Base-by-base conservation (phyloP, 345 rosid genomes). In the Camelina hispida region DNA sequence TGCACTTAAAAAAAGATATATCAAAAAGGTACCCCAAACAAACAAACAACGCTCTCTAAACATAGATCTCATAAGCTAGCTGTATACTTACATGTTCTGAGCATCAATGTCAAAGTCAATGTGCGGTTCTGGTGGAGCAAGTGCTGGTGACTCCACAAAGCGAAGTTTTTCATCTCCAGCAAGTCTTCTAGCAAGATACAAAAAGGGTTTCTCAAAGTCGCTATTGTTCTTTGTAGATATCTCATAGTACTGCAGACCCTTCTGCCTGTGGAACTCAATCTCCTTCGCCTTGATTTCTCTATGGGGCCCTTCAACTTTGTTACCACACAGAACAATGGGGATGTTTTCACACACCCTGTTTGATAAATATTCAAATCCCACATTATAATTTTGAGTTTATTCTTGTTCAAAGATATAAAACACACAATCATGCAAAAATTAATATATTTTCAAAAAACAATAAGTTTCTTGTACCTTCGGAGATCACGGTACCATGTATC, bases 161-260 rank as follows among this genome's bases (percentile, higher is more conserved):
- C 28, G 0, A 10, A 59, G 46, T 4, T 59, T 59, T 59, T 4
- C 25, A 15, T 59, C 44, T 17, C 62, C 42, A 7, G 22, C 44
- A 35, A 58, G 25, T 58, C 1, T 58, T 34, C 25, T 58, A 16
- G 63, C 63, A 58, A 58, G 20, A 35, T 58, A 35, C 63, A 58
- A 58, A 34, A 58, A 58, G 15, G 62, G 23, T 32, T 58, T 34
- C 43, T 61, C 46, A 6, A 40, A 13, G 12, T 40, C 40, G 46
- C 22, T 6, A 40, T 18, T 40, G 28, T 13, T 61, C 50, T 18
- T 61, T 4, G 46, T 5, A 61, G 48, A 61, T 12, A 38, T 40
- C 48, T 18, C 66, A 18, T 58, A 58, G 3, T 58, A 58, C 25
- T 35, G 44, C 25, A 58, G 5, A 58, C 18, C 11, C 25, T 58